A percentile compares a stretch with the other conserved stretches of the same genome.
Conservation (phyloP, 1,284 basidiomycete genomes). For the Blastosporella zonata region DNA sequence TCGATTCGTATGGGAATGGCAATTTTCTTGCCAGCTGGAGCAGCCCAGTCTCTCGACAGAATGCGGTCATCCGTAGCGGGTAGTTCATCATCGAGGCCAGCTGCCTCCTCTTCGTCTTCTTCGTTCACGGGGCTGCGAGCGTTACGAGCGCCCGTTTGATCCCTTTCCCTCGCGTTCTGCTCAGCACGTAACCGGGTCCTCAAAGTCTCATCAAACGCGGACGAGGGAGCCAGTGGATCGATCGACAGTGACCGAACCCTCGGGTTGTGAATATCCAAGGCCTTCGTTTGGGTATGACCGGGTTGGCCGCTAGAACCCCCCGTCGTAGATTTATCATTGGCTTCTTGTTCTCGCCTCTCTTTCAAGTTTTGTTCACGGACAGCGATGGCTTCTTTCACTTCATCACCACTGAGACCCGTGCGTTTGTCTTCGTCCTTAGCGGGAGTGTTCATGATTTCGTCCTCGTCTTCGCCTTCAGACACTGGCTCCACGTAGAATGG, state of each 20-base stretch:
- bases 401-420: conserved; percentile 69
- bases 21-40: conserved; percentile 87
- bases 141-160: conserved; percentile 15
- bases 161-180: conserved; percentile 28
- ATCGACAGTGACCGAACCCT: conserved; percentile 60
- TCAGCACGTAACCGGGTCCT: conserved; percentile 52
- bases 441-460: conserved; percentile 69
- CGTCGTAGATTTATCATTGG: conserved; percentile 14
- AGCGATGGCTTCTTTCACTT: conserved; percentile 77
- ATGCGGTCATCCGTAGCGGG: conserved; percentile 49
- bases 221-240: conserved; percentile 80
- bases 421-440: conserved; percentile 79
- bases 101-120: conserved; percentile 34
- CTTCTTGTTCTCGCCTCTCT: conserved; percentile 36
- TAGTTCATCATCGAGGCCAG: conserved; percentile 38
- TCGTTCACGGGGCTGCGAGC: conserved; percentile 37
- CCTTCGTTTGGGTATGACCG: conserved; percentile 19
- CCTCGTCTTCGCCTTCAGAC: conserved; percentile 90
- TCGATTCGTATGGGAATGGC: conserved; percentile 92
- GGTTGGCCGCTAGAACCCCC: conserved; percentile 19
- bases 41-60: conserved; percentile 74
- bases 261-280: conserved; percentile 22
- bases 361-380: conserved; percentile 79
- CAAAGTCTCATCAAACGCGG: conserved; percentile 78
- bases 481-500: conserved; percentile 75